Evolutionary conservation across 1,139 yeast genomes (phyloP).

Genomic region (Arxiozyma heterogenica): DNA sequence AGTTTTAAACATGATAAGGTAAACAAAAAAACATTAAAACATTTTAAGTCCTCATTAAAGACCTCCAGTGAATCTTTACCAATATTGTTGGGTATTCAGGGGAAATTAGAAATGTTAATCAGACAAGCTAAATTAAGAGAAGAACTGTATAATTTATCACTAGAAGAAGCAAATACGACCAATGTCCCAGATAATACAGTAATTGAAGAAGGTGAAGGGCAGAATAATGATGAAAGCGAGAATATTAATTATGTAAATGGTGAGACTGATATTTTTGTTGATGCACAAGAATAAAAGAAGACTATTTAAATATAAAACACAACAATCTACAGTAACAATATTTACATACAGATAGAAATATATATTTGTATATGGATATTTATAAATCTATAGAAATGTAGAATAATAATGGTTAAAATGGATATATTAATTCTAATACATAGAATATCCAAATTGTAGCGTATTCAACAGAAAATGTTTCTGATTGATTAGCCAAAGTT

Average conservation of each 20-base stretch:
- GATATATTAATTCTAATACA: neutral
- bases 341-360: neutral
- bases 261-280: slow-evolving; percentile 44
- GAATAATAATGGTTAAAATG: no score
- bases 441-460: neutral
- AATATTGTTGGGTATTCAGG: slow-evolving; percentile 71
- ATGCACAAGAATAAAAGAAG: slow-evolving; percentile 21
- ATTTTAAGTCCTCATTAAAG: slow-evolving; percentile 21
- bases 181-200: slow-evolving; percentile 7
- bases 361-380: no score
- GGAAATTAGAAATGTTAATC: slow-evolving; percentile 66
- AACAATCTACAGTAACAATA: neutral
- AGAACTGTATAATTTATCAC: slow-evolving; percentile 34
- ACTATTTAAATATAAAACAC: neutral
- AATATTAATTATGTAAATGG: slow-evolving; percentile 40
- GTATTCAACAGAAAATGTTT: neutral
- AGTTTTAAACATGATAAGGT: slow-evolving; percentile 14
- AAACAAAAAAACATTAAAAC: slow-evolving; percentile 21
- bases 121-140: slow-evolving; percentile 65
- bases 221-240: slow-evolving; percentile 16
- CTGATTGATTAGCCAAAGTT: neutral
- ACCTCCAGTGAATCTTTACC: slow-evolving; percentile 39
- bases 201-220: slow-evolving; percentile 11
- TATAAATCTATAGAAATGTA: neutral
- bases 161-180: slow-evolving; percentile 9